Percentiles rank a stretch among this genome's conserved stretches.
phyloP scores from a whole-genome alignment of 495 filamentous ascomycete genomes.

The Podospora comata region DNA sequence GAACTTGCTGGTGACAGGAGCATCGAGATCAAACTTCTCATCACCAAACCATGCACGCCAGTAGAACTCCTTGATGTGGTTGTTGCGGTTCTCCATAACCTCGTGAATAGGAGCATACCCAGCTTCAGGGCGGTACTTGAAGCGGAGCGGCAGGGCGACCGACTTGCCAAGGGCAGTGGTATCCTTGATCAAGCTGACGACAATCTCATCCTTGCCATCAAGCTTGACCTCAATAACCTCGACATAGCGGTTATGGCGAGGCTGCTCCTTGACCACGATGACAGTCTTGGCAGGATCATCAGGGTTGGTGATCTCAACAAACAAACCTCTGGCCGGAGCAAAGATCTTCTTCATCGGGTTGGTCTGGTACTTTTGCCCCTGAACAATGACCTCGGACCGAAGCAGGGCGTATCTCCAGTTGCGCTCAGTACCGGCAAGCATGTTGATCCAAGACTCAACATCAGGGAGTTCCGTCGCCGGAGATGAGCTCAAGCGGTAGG shows the following conservation, averaged over 20 bases:
- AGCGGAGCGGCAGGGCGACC: slow-evolving; percentile 74
- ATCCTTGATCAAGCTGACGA: slow-evolving; percentile 82
- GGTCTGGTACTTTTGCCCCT: slow-evolving; percentile 93
- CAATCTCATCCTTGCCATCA: slow-evolving; percentile 70
- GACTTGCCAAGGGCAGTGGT: slow-evolving; percentile 76
- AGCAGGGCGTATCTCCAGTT: slow-evolving; percentile 98
- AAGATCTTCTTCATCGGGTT: slow-evolving; percentile 93
- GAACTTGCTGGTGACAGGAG: slow-evolving; percentile 77
- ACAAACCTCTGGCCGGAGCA: slow-evolving; percentile 76
- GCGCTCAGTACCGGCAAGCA: slow-evolving; percentile 78
- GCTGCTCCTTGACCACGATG: slow-evolving; percentile 70
- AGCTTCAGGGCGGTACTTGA: slow-evolving; percentile 88
- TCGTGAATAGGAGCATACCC: slow-evolving; percentile 95
- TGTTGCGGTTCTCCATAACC: slow-evolving; percentile 90
- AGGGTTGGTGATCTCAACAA: slow-evolving; percentile 81
- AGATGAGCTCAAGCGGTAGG: slow-evolving; percentile 73
- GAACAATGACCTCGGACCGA: slow-evolving; percentile 88
- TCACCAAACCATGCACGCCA: slow-evolving; percentile 95
- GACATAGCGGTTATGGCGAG: slow-evolving; percentile 60
- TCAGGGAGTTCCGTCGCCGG: slow-evolving; percentile 68
- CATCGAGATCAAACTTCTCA: slow-evolving; percentile 78
- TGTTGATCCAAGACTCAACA: slow-evolving; percentile 74
- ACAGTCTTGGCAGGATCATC: slow-evolving; percentile 73
- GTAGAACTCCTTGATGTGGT: slow-evolving; percentile 97
- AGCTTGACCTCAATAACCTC: slow-evolving; percentile 83